Base-by-base conservation (phyloP, 2,329 filamentous ascomycete species). In the Botrytis tulipae region DNA sequence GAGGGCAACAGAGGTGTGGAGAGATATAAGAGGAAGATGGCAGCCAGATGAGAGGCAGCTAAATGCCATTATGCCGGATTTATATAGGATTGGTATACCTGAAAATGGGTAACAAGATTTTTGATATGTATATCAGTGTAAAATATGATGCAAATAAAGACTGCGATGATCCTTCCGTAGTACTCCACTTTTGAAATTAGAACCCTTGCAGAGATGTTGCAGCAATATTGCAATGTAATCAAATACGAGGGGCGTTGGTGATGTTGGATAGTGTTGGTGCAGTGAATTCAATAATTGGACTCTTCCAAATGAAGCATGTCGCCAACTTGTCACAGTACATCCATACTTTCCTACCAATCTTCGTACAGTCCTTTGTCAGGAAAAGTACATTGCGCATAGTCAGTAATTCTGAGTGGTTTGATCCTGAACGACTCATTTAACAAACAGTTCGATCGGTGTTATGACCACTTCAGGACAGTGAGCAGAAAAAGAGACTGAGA, bases 1-100 rank as follows among this genome's bases (percentile, higher is more conserved):
- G 16, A 79, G 78, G 57, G 77, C 77, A 29, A 69, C 78, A 42
- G 71, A 75, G 40, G 75, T 77, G 16, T 82, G 81, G 81, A 78
- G 80, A 35, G 78, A 81, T 20, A 72, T 81, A 29, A 77, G 77
- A 71, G 51, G 70, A 32, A 78, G 75, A 69, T 83, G 82, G 80
- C 71, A 79, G 51, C 78, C 79, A 8, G 74, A 72, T 35, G 77
- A 78, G 35, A 74, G 72, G 42, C 81, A 82, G 48, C 46, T 80
- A 42, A 78, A 80, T 60, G 78, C 78, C 70, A 76, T 80, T 25
- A 76, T 80, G 76, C 72, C 70, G 12, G 68, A 72, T 60, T 73
- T 81, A 9, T 69, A 57, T 42, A 57, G 66, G n/a, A 57, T 69
- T 44, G 66, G 66, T 42, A 69, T 69, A 57, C 48, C 66, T n/a